Conservation (phyloP, 2,329 filamentous ascomycete species). For the Epicoccum nigrum region DNA sequence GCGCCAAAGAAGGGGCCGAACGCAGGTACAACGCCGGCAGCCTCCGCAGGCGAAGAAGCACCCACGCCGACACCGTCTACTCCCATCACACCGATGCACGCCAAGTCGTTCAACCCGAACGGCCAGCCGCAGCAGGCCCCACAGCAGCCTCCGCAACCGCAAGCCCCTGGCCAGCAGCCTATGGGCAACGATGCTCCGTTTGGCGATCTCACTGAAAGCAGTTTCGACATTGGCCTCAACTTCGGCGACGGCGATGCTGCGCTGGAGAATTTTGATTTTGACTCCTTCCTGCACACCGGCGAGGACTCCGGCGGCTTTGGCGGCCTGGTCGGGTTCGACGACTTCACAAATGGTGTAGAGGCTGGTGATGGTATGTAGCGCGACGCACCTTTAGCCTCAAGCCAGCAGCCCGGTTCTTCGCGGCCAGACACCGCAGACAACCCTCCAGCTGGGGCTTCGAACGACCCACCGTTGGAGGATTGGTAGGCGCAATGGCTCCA, state of each 20-base stretch:
- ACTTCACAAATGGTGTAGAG: slow-evolving; percentile 46
- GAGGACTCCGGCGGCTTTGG: slow-evolving; percentile 52
- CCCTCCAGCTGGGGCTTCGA: not conserved
- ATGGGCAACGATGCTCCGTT: slow-evolving; percentile 49
- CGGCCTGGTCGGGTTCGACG: slow-evolving; percentile 41
- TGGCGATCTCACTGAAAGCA: slow-evolving; percentile 49
- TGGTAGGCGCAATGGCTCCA: not conserved
- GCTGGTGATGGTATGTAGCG: slow-evolving; percentile 29
- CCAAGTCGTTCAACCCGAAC: slow-evolving; percentile 49
- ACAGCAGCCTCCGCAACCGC: slow-evolving; percentile 38
- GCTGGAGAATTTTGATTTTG: slow-evolving; percentile 71
- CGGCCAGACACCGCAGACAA: not conserved
- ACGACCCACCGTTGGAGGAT: not conserved
- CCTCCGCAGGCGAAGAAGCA: slow-evolving; percentile 52
- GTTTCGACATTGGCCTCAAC: slow-evolving; percentile 50
- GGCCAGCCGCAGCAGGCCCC: slow-evolving; percentile 30
- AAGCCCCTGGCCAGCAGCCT: slow-evolving; percentile 42
- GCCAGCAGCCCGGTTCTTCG: not conserved
- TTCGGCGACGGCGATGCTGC: slow-evolving; percentile 65
- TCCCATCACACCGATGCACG: slow-evolving; percentile 55
- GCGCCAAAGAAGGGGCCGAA: slow-evolving; percentile 48
- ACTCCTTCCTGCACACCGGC: slow-evolving; percentile 67
- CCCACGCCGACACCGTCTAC: slow-evolving; percentile 57
- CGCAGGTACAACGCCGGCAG: slow-evolving; percentile 50
- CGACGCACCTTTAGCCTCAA: not conserved